Evolutionary conservation across 495 filamentous ascomycete genomes (phyloP).

Genomic region (Daldinia caldariorum): DNA sequence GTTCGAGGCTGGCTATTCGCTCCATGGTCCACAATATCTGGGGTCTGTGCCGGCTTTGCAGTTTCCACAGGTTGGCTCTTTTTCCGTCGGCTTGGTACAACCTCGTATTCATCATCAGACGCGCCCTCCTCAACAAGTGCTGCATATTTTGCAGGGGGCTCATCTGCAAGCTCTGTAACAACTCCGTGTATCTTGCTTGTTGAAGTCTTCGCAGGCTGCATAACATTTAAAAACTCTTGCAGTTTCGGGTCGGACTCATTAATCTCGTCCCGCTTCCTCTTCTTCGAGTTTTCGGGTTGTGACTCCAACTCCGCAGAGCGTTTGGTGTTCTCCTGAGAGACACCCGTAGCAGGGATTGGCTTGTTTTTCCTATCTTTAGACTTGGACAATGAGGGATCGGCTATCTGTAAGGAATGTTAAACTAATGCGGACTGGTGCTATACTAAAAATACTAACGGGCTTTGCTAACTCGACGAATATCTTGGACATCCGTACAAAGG

Average conservation of each 20-base stretch:
- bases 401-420: conserved; percentile 41
- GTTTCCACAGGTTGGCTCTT: conserved; percentile 48
- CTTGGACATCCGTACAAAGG: conserved; percentile 97
- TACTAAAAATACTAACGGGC: conserved; percentile 67
- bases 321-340: conserved; percentile 35
- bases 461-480: conserved; percentile 90
- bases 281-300: conserved; percentile 46
- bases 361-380: conserved; percentile 39
- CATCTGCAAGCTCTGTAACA: conserved; percentile 59
- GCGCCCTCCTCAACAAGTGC: conserved; percentile 60
- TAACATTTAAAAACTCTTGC: conserved; percentile 85
- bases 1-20: background rate
- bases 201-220: conserved; percentile 74
- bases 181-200: conserved; percentile 67
- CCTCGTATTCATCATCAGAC: conserved; percentile 74
- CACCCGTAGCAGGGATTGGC: conserved; percentile 40
- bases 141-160: conserved; percentile 56
- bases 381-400: conserved; percentile 45
- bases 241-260: conserved; percentile 76
- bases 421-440: conserved; percentile 2
- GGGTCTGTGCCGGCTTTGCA: conserved; percentile 39
- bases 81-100: conserved; percentile 54
- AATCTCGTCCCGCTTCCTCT: conserved; percentile 63
- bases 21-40: background rate
- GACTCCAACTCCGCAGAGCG: conserved; percentile 30